These are phyloP conservation scores for Phytophthora idaei DNA, from an alignment of 352 stramenopile species.

Conservation along the genomic window DNA sequence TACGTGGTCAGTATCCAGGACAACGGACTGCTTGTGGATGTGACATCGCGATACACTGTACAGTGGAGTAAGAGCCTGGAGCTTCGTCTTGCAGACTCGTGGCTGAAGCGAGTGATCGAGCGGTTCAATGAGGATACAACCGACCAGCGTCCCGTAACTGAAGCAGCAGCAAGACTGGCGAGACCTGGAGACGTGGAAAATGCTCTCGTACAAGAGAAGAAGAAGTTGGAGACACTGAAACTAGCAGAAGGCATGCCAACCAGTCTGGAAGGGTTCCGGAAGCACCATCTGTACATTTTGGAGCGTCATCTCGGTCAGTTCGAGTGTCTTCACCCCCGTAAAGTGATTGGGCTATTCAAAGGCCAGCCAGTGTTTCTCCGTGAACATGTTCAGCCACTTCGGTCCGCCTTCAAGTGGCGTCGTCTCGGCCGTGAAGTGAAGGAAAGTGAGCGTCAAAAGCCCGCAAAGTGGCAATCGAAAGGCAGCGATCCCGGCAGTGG, in stretches of 20 bases:
- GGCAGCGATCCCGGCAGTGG: slow-evolving; percentile 10
- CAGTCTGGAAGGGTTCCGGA: slow-evolving; percentile 78
- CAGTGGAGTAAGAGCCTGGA: slow-evolving; percentile 70
- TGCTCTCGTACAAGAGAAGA: slow-evolving; percentile 42
- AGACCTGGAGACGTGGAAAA: slow-evolving; percentile 19
- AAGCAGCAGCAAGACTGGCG: not conserved
- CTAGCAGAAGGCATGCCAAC: slow-evolving; percentile 75
- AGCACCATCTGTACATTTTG: slow-evolving; percentile 82
- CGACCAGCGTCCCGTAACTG: not conserved
- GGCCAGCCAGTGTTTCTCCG: slow-evolving; percentile 74
- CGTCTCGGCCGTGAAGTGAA: slow-evolving; percentile 68
- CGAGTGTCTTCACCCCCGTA: slow-evolving; percentile 76
- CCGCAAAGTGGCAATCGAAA: slow-evolving; percentile 56
- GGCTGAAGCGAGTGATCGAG: slow-evolving; percentile 48
- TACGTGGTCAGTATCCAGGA: slow-evolving; percentile 72
- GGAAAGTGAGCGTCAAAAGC: slow-evolving; percentile 52
- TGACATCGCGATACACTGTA: slow-evolving; percentile 62
- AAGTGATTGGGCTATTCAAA: slow-evolving; percentile 78
- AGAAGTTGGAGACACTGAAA: slow-evolving; percentile 34
- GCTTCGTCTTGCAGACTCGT: slow-evolving; percentile 62
- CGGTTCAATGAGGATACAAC: slow-evolving; percentile 42
- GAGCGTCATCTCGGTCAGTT: slow-evolving; percentile 68
- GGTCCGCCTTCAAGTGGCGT: slow-evolving; percentile 74
- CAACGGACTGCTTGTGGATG: slow-evolving; percentile 57
- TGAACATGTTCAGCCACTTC: slow-evolving; percentile 57